A percentile compares a stretch with the other conserved stretches of the same genome.
Conservation (phyloP, 768 basidiomycete genomes). For the Xerocomellus amylosporus region DNA sequence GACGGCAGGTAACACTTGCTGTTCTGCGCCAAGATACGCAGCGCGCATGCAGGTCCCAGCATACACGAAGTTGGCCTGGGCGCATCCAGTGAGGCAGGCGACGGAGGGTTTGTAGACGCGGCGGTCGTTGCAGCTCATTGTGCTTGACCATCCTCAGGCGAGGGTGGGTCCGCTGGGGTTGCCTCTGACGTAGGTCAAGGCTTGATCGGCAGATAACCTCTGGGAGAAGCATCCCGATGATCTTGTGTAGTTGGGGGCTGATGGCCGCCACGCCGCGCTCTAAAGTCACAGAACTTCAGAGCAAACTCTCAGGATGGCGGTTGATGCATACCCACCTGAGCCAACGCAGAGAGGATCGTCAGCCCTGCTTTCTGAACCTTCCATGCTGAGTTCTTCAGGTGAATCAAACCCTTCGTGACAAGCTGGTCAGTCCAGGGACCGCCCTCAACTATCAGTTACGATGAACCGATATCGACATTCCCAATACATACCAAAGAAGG, state of each 20-base stretch:
- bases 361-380: too few relatives aligned
- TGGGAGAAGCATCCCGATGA: constrained; percentile 15
- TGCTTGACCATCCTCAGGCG: background rate
- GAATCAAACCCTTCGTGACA: too few relatives aligned
- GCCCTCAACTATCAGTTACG: too few relatives aligned
- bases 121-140: background rate
- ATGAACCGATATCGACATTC: too few relatives aligned
- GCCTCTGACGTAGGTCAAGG: background rate
- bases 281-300: background rate
- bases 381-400: too few relatives aligned
- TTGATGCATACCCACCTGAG: too few relatives aligned
- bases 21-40: constrained; percentile 14
- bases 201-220: constrained; percentile 1
- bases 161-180: background rate
- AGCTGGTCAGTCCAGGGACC: too few relatives aligned
- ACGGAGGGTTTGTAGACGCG: too few relatives aligned
- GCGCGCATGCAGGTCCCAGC: constrained; percentile 20
- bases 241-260: background rate
- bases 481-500: too few relatives aligned
- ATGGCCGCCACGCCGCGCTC: constrained; percentile 13
- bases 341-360: too few relatives aligned
- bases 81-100: background rate
- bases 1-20: background rate
- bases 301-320: background rate
- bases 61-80: constrained; percentile 13